Conservation (phyloP, 2,329 filamentous ascomycete species). For the Colletotrichum cordylinicola region DNA sequence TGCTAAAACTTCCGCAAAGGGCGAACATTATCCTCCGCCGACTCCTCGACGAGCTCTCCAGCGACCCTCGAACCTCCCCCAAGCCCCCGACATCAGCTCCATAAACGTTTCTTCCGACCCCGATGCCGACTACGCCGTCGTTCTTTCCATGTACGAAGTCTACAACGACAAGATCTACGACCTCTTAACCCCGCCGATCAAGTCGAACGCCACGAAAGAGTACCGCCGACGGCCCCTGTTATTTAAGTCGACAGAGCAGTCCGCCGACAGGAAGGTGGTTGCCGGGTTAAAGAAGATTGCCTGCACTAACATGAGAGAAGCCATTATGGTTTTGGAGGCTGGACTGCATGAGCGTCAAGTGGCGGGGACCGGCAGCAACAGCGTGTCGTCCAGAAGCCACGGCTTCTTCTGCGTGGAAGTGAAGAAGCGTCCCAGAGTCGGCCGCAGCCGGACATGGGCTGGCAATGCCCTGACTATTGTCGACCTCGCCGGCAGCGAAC, state of each 20-base stretch:
- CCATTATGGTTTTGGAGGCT: slow-evolving; percentile 87
- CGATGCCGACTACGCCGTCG: slow-evolving; percentile 80
- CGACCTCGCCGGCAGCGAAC: slow-evolving; percentile 91
- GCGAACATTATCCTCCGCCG: slow-evolving; percentile 56
- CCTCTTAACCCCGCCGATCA: slow-evolving; percentile 72
- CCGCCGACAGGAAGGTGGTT: slow-evolving; percentile 91
- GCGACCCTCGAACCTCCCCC: slow-evolving; percentile 74
- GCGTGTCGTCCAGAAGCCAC: slow-evolving; percentile 88
- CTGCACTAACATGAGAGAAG: slow-evolving; percentile 82
- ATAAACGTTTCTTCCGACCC: slow-evolving; percentile 71
- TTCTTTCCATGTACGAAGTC: slow-evolving; percentile 98
- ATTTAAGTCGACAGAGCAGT: slow-evolving; percentile 91
- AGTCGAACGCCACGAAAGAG: slow-evolving; percentile 69
- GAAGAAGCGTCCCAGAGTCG: slow-evolving; percentile 71
- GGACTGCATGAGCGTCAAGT: slow-evolving; percentile 87
- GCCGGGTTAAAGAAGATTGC: slow-evolving; percentile 90
- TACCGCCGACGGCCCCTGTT: slow-evolving; percentile 79
- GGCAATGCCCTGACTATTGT: slow-evolving; percentile 86
- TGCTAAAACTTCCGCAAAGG: slow-evolving; percentile 56
- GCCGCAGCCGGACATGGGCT: slow-evolving; percentile 67
- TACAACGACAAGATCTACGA: slow-evolving; percentile 99
- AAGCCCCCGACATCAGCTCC: slow-evolving; percentile 75
- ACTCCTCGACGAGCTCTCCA: slow-evolving; percentile 69
- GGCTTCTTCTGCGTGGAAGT: slow-evolving; percentile 97
- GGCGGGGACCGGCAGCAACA: slow-evolving; percentile 91